Base-by-base conservation (phyloP, 1,284 basidiomycete genomes). In the Spongiforma sp. region DNA sequence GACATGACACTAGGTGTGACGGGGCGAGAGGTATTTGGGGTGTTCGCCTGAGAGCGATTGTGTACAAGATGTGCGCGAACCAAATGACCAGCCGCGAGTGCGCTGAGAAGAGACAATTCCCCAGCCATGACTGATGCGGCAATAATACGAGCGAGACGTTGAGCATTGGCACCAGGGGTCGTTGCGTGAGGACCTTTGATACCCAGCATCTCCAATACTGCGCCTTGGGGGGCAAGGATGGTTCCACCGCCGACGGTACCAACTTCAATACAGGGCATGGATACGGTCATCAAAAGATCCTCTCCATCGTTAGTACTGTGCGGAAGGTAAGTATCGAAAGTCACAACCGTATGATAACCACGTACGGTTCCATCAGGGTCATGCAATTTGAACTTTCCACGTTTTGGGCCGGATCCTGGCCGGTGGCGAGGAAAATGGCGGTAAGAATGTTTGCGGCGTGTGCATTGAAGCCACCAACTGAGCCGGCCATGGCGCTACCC, bases 301-400 rank as follows among this genome's bases (percentile, higher is more conserved):
- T 94, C 83, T 63, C 91, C 95, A 69, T 92, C 87, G 81, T 98
- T 98, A 50, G 88, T 90, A 68, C 93, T 94, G 74, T 19, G 63
- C 53, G 41, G n/a, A 66, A 53, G 62, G 36, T 72, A 17, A 74
- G 66, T 32, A 11, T 57, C 36, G 21, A 9, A 60, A 17, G 33
- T 34, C 4, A 8, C 11, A 2, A 41, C 32, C 46, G 28, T 53
- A 63, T 32, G 61, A 62, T 62, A 55, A 32, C 54, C 4, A 93
- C 93, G 79, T 77, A 96, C 89, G 96, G 89, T 79, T 99, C 98
- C 96, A 99, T 99, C 59, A 98, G 82, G 10, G 96, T 99, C 84
- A 99, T 98, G 80, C 98, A 99, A 77, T 95, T 97, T 60, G 95
- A 97, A 67, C 94, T 96, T 83, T 98, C 98, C 30, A 99, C 97